phyloP scores from a whole-genome alignment of 2,329 filamentous ascomycete species.

The Cytospora paraplurivora region DNA sequence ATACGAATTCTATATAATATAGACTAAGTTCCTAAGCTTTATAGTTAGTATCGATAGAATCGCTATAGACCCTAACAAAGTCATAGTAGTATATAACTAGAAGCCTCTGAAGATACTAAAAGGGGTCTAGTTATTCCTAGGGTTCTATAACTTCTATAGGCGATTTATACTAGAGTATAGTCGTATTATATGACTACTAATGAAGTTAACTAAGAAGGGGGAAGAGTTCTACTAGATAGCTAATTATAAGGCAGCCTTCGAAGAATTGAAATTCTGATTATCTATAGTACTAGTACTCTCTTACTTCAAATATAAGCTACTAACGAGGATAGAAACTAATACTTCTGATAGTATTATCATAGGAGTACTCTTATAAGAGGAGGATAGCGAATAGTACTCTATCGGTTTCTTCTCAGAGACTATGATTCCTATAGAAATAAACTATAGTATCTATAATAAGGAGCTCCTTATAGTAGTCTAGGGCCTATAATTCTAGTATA shows the following conservation, averaged over 20 bases:
- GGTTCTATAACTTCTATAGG: too few species aligned
- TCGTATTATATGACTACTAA: background rate
- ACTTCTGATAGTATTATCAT: background rate
- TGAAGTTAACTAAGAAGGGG: background rate
- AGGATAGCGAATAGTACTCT: too few species aligned
- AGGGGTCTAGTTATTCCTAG: too few species aligned
- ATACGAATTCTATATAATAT: too few species aligned
- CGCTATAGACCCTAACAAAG: background rate
- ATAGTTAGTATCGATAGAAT: constrained; percentile 4
- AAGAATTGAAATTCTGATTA: background rate
- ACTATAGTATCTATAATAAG: too few species aligned
- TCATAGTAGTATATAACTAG: background rate
- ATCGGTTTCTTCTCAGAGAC: too few species aligned
- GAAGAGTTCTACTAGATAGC: background rate
- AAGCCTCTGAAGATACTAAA: background rate
- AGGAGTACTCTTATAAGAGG: too few species aligned
- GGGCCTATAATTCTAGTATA: too few species aligned
- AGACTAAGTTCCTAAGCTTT: constrained; percentile 1
- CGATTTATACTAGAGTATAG: too few species aligned
- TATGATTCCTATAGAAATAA: too few species aligned
- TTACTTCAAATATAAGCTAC: constrained; percentile 1
- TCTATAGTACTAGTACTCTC: background rate
- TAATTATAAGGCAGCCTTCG: background rate
- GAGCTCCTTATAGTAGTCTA: too few species aligned
- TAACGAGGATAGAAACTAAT: background rate